phyloP scores from a whole-genome alignment of 2,329 filamentous ascomycete species.

The Exophiala phaeomuriformis region DNA sequence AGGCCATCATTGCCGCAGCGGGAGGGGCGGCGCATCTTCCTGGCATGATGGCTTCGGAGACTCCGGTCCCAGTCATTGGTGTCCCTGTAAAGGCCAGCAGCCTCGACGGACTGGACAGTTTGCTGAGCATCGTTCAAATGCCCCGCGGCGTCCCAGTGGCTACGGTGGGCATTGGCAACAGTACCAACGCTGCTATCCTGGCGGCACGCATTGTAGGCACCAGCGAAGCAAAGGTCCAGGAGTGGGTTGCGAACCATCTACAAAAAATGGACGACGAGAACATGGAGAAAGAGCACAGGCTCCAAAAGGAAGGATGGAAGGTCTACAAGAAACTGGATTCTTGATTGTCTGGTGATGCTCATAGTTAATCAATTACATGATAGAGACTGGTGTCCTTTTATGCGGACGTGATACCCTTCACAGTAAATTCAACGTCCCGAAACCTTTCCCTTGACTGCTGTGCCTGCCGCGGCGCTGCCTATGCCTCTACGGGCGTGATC shows the following conservation, averaged over 20 bases:
- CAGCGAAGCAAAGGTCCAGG: conserved; percentile 19
- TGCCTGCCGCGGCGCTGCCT: too few relatives aligned
- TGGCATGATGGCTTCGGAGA: conserved; percentile 60
- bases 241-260: conserved; percentile 25
- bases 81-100: conserved; percentile 63
- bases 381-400: too few relatives aligned
- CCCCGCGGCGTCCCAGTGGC: conserved; percentile 61
- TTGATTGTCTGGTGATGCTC: neutral
- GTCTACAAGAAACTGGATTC: conserved; percentile 26
- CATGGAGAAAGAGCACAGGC: conserved; percentile 26
- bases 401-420: too few relatives aligned
- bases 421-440: too few relatives aligned
- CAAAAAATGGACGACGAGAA: conserved; percentile 26
- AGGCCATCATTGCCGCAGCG: conserved; percentile 62
- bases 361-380: too few relatives aligned
- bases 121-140: conserved; percentile 65
- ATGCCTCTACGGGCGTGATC: too few relatives aligned
- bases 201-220: conserved; percentile 56
- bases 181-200: conserved; percentile 62
- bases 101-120: conserved; percentile 58
- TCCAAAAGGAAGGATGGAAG: conserved; percentile 26
- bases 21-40: conserved; percentile 62
- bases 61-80: conserved; percentile 62
- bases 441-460: too few relatives aligned
- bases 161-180: conserved; percentile 66